Evolutionary conservation across 495 filamentous ascomycete species (phyloP), one percentile per base, ranked within the genome.

Genomic region (Hypoxylon fragiforme): DNA sequence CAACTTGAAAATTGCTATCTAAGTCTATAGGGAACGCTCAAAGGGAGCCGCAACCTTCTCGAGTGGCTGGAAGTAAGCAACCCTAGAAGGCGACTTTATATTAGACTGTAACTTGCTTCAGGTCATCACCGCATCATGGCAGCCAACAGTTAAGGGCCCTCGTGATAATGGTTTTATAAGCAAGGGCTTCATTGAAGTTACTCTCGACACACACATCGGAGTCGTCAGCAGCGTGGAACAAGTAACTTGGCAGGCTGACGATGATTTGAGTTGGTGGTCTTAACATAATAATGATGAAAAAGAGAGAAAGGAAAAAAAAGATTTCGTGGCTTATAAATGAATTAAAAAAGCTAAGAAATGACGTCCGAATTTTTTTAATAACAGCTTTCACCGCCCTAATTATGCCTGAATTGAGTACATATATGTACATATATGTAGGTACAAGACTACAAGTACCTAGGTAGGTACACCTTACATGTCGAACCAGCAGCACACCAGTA

Each of bases 101-200:
- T 11, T 38, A 22, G 22, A 15, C 42, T 78, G 75, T 78, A 49
- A 57, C 72, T 76, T 78, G 74, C 65, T 79, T 87, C 81, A 96
- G 92, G 92, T 97, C 92, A 91, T 96, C 92, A 91, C 72, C 90
- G 84, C 79, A 84, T 97, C 92, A 92, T 97, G 92, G 90, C 73
- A 79, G 85, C 86, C 90, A 75, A 65, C 71, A 78, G 69, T 70
- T 59, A 70, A 80, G 76, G 86, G 85, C 89, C 88, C 92, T 97
- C 92, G 88, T 90, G 87, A 90, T 85, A 84, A 97, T 91, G 92
- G 92, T 97, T 97, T 97, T 97, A n/a, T n/a, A 90, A 81, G 53
- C 90, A 85, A 88, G 83, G 87, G 83, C 77, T 77, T 75, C 65
- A 60, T 63, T 22, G 58, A 62, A 73, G 75, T 77, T 78, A 66